Evolutionary conservation across 2,329 filamentous ascomycete genomes (phyloP).

Genomic region (Bipolaris cookei): DNA sequence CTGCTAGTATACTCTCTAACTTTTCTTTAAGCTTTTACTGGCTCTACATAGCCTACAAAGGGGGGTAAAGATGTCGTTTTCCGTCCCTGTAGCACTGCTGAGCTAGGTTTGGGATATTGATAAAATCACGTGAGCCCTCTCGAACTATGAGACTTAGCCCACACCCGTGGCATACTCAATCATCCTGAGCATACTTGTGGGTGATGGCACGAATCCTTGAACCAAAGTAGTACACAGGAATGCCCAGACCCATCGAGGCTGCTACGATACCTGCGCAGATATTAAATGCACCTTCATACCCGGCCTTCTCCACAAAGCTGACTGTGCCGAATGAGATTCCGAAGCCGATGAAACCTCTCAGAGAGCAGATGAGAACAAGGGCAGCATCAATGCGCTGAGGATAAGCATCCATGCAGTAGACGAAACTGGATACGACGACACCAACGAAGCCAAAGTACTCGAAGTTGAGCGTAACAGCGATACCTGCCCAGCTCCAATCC

Average conservation of each 20-base stretch:
- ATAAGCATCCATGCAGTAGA: conserved; percentile 20
- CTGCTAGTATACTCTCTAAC: too few relatives aligned
- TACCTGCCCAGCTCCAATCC: conserved; percentile 17
- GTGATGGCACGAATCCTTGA: conserved; percentile 13
- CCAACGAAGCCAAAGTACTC: conserved; percentile 22
- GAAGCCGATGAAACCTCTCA: conserved; percentile 20
- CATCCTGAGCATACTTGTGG: conserved; percentile 12
- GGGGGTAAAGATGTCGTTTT: too few relatives aligned
- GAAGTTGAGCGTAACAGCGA: conserved; percentile 16
- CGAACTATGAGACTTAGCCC: too few relatives aligned
- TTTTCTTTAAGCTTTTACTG: too few relatives aligned
- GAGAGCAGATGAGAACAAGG: conserved; percentile 19
- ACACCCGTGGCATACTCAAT: too few relatives aligned
- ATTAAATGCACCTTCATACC: conserved; percentile 19
- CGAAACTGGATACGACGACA: conserved; percentile 13
- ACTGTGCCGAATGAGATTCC: conserved; percentile 17
- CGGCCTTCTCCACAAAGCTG: conserved; percentile 10
- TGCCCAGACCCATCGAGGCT: conserved; percentile 11
- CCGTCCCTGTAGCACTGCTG: too few relatives aligned
- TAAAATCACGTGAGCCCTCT: too few relatives aligned
- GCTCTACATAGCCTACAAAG: too few relatives aligned
- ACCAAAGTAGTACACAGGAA: conserved; percentile 13
- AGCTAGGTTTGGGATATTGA: too few relatives aligned
- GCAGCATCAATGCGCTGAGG: conserved; percentile 20
- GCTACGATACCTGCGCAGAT: conserved; percentile 18